Base-by-base conservation (phyloP, 2,329 filamentous ascomycete genomes). In the Pleurostoma richardsiae region DNA sequence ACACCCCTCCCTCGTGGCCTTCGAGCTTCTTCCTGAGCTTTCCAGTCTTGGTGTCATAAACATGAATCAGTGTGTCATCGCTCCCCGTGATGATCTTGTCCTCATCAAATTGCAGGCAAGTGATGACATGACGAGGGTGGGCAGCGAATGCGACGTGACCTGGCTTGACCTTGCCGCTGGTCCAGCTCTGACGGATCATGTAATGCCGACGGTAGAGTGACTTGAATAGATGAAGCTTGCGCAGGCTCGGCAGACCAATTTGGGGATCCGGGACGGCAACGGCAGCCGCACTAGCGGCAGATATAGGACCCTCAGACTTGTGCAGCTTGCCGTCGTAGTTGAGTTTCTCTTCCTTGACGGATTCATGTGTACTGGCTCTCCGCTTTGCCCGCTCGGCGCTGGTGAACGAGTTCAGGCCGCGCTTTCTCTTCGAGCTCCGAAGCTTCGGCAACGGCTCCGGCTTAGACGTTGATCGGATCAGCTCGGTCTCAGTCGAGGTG, bases 71-170 rank as follows among this genome's bases (percentile, higher is more conserved):
- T 4, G 91, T 96, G 62, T 99, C 94, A 63, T 99, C 94, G 60
- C 92, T 97, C 29, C 94, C 94, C 2, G 94, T 99, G 55, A 99
- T 79, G 55, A 99, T 96, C 69, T 97, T 97, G 73, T 99, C 91
- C 42, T 91, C 88, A 60, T 99, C 94, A 58, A 99, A 99, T 63
- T 99, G 91, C 45, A 99, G 77, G 62, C 94, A 99, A 11, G 94
- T 99, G 44, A 99, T 95, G 51, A 99, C 94, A 69, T 97, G 92
- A 31, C 90, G 84, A 50, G 94, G 90, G 61, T 99, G 94, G 4
- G 94, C 94, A n/a, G 90, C 85, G 66, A 99, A 97, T 4, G 94
- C 94, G 49, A 99, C 85, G 58, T 99, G 94, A 41, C 86, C 82
- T 29, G 94, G 94, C 65, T 90, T 88, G 30, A 90, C 79, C 50